These are phyloP conservation scores for Boletus sp. DNA, from an alignment of 768 basidiomycete genomes.

Conservation along the genomic window DNA sequence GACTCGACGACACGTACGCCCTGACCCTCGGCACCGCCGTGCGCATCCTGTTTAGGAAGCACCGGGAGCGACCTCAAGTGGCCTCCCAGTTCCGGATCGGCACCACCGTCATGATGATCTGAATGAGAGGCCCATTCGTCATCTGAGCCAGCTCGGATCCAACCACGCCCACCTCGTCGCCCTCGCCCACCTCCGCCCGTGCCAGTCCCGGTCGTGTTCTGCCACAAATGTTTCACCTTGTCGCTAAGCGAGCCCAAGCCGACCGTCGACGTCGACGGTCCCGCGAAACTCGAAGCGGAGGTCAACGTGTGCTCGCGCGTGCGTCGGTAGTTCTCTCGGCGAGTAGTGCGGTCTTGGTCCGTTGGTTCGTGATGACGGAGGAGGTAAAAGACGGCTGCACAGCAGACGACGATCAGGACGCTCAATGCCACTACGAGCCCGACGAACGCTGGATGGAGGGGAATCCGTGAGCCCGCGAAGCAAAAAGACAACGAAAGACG, in stretches of 20 bases:
- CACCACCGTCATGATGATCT: conserved; percentile 13
- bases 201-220: conserved; percentile 6
- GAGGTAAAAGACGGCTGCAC: conserved; percentile 53
- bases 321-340: conserved; percentile 31
- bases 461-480: background rate
- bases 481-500: background rate
- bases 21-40: background rate
- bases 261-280: conserved; percentile 10
- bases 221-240: conserved; percentile 28
- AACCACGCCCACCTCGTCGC: conserved; percentile 38
- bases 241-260: conserved; percentile 22
- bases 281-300: conserved; percentile 9
- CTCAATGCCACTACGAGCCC: conserved; percentile 54
- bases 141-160: conserved; percentile 48
- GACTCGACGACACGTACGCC: conserved; percentile 22
- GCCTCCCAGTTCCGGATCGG: background rate
- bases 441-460: conserved; percentile 47
- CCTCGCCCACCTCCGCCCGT: conserved; percentile 2
- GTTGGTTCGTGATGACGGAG: conserved; percentile 47
- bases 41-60: background rate
- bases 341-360: conserved; percentile 37
- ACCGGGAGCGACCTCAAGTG: conserved; percentile 2
- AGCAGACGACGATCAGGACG: conserved; percentile 51
- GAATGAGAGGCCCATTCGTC: conserved; percentile 46
- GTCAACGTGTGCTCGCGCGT: conserved; percentile 21